Conservation (phyloP, 2,329 filamentous ascomycete genomes). For the Claviceps cyperi region DNA sequence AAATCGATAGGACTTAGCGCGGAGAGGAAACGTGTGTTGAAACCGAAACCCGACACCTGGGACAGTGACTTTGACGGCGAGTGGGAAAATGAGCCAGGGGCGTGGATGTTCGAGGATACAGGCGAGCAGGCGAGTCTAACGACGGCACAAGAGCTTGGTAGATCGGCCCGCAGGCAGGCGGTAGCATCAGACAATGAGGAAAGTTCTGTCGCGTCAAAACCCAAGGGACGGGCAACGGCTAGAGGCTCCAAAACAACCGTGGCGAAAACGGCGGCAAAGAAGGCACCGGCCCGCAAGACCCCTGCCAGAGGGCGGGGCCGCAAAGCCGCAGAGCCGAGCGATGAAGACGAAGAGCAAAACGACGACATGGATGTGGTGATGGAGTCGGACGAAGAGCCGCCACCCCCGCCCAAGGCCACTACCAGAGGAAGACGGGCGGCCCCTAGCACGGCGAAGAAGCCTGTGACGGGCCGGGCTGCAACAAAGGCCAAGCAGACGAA, state of each 20-base stretch:
- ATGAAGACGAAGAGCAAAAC: slow-evolving; percentile 29
- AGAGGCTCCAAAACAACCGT: slow-evolving; percentile 17
- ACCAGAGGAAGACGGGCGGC: slow-evolving; percentile 11
- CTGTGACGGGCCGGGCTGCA: slow-evolving; percentile 9
- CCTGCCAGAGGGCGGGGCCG: slow-evolving; percentile 27
- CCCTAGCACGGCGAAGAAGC: slow-evolving; percentile 13
- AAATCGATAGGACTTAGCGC: slow-evolving; percentile 15
- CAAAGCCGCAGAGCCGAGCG: slow-evolving; percentile 17
- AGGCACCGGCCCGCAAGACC: slow-evolving; percentile 30
- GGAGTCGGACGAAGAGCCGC: slow-evolving; percentile 35
- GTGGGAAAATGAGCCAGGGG: slow-evolving; percentile 70
- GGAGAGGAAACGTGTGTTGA: slow-evolving; percentile 35
- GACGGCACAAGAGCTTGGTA: slow-evolving; percentile 5
- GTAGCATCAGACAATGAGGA: slow-evolving; percentile 12
- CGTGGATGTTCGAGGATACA: slow-evolving; percentile 22
- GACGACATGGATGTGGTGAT: slow-evolving; percentile 38
- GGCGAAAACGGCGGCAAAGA: slow-evolving; percentile 22
- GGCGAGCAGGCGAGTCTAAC: slow-evolving; percentile 7
- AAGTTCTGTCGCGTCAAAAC: slow-evolving; percentile 18
- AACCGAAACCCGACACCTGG: slow-evolving; percentile 67
- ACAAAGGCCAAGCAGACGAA: slow-evolving; percentile 19
- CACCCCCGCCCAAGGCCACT: slow-evolving; percentile 21
- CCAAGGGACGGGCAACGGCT: slow-evolving; percentile 14
- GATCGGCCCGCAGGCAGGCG: slow-evolving; percentile 9
- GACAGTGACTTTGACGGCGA: slow-evolving; percentile 78